Evolutionary conservation across 2,329 filamentous ascomycete genomes (phyloP), one percentile per base, ranked within the genome.

Genomic region (Cladosporium sp.): DNA sequence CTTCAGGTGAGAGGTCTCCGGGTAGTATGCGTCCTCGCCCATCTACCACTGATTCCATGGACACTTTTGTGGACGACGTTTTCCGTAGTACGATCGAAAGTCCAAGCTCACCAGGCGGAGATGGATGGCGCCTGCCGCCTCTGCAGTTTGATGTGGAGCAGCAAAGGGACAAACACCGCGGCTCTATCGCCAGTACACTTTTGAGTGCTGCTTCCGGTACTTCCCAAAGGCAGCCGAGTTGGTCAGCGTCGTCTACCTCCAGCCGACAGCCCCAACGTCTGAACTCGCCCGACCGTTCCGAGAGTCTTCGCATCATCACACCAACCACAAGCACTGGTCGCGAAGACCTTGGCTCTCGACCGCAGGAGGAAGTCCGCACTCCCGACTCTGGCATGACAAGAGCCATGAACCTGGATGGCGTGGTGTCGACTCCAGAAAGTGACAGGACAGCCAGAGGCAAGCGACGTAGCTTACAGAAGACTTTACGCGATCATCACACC

Each of bases 391-490:
- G n/a, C 5, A 47, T 43, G 28, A 22, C 51, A 40, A 45, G 47
- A 14, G 20, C 55, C 9, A 52, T 47, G 20, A 58, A 49, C 12
- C 51, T 59, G 15, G 49, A 58, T n/a, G 49, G 45, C 37, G 19
- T 51, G 47, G 37, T 42, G 8, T 51, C 64, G 11, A 67, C 65
- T 28, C 67, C 58, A 51, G 69, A 65, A 55, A 67, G 61, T 58
- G 67, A 67, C 51, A 20, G 28, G 28, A 58, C 43, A 20, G 66
- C 66, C 59, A 70, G 67, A 59, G 91, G 88, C 70, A 86, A 92
- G 52, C 87, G 93, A 22, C 87, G 92, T 62, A 96, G 92, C 71
- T 78, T 97, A 14, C 93, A 97, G 67, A 89, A 92, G 59, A 96
- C 92, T 12, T 82, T 97, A 59, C 85, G 94, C 63, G 93, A 97